Base-by-base conservation (phyloP, 23 red algal genomes). In the Gracilaria vermiculophylla region DNA sequence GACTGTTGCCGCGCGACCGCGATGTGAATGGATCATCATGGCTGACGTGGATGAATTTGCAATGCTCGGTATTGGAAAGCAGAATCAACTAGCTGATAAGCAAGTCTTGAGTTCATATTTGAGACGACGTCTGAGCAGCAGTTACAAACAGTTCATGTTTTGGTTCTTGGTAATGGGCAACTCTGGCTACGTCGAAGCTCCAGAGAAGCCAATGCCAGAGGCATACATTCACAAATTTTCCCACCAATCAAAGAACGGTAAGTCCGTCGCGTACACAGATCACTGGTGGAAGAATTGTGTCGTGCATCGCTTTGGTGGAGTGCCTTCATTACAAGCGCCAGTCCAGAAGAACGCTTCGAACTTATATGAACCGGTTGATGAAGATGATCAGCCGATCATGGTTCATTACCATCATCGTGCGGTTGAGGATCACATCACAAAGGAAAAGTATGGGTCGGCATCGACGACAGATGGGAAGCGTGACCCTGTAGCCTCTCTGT, bases 321-420 rank as follows among this genome's bases (percentile, higher is more conserved):
- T 47, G 17, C 67, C 67, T 28, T 15, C 67, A 25, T 42, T 28
- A 73, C 36, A 48, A 28, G 39, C 67, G 25, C 67, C 67, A 27
- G 37, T 73, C 14, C 20, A 73, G 1, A 28, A 13, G 5, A 73
- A 73, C 42, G 44, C 67, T 24, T 73, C 67, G 1, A 73, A 73
- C 6, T 48, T 73, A 14, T 73, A 16, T 20, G 20, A 73, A 24
- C 67, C 67, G 8, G 67, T 73, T 47, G 67, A 73, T 21, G 67
- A 73, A 73, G 67, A 73, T 42, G 67, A 73, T 73, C 67, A 73
- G 25, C 67, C 67, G 42, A 73, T 73, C 67, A 73, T 73, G 67
- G 42, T 73, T 27, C 67, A 73, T 29, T 73, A 73, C 35, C 67
- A 73, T 73, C 42, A 42, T 28, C 67, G 67, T 73, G 39, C 67